Evolutionary conservation across 2,329 filamentous ascomycete species (phyloP).

Genomic region (Xylariales sp.): DNA sequence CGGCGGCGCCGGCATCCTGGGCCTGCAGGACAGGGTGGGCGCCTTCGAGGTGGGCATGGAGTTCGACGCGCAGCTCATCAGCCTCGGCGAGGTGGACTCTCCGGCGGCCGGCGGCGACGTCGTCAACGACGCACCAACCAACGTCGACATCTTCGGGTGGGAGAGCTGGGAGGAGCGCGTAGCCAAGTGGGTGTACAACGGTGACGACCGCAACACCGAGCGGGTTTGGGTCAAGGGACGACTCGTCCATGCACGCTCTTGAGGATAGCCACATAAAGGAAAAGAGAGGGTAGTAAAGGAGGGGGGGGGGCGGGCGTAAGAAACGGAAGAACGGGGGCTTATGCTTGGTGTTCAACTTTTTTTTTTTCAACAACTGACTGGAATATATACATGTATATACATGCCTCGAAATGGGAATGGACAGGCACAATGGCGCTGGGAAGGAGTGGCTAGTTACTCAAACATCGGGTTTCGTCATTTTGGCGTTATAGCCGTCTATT

Average conservation of each 20-base stretch:
- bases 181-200: conserved; percentile 92
- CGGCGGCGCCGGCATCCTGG: conserved; percentile 81
- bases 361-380: too few relatives aligned
- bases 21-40: conserved; percentile 67
- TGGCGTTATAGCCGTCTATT: too few relatives aligned
- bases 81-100: conserved; percentile 48
- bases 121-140: conserved; percentile 41
- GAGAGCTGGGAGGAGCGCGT: conserved; percentile 83
- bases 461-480: too few relatives aligned
- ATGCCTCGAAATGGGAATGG: too few relatives aligned
- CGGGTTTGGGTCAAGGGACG: conserved; percentile 86
- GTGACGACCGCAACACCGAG: conserved; percentile 86
- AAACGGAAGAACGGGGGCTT: not conserved
- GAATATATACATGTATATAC: too few relatives aligned
- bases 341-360: too few relatives aligned
- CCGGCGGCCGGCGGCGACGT: conserved; percentile 28
- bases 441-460: too few relatives aligned
- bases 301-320: not conserved
- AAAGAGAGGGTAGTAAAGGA: not conserved
- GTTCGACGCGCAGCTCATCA: conserved; percentile 85
- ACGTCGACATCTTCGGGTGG: conserved; percentile 87
- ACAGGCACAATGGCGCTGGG: too few relatives aligned
- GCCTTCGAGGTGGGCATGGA: conserved; percentile 82
- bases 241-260: conserved; percentile 59
- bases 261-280: not conserved